Conservation (phyloP, 2,329 filamentous ascomycete species). For the Trichoderma sp. region DNA sequence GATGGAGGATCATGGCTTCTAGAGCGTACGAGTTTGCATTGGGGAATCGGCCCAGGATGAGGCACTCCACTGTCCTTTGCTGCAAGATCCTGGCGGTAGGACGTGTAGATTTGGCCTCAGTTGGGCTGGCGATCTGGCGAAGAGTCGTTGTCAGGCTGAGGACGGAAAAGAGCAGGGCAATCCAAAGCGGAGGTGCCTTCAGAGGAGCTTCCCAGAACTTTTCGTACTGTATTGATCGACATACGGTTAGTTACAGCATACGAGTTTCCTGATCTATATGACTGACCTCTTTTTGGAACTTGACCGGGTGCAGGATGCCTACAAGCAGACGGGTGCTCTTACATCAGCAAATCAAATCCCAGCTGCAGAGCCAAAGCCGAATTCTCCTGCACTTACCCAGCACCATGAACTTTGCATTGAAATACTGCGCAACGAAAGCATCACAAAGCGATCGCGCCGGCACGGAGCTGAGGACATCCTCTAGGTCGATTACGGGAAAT, state of each 20-base stretch:
- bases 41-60: background rate
- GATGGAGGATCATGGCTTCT: background rate
- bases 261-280: background rate
- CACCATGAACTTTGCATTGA: background rate
- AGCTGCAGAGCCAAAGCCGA: background rate
- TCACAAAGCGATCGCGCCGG: background rate
- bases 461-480: background rate
- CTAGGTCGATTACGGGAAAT: background rate
- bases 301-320: conserved; percentile 4
- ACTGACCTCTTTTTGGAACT: conserved; percentile 7
- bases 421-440: background rate
- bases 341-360: background rate
- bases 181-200: conserved; percentile 1
- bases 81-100: background rate
- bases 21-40: background rate
- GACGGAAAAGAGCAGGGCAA: background rate
- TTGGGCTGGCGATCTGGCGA: background rate
- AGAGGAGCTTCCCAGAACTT: conserved; percentile 1
- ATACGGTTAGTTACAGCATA: background rate
- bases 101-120: background rate
- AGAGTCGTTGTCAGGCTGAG: background rate
- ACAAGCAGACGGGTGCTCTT: background rate
- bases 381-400: background rate
- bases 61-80: background rate
- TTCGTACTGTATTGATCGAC: background rate